These are phyloP conservation scores for Cordyceps farinosa DNA, from an alignment of 2,329 filamentous ascomycete genomes.

Conservation along the genomic window DNA sequence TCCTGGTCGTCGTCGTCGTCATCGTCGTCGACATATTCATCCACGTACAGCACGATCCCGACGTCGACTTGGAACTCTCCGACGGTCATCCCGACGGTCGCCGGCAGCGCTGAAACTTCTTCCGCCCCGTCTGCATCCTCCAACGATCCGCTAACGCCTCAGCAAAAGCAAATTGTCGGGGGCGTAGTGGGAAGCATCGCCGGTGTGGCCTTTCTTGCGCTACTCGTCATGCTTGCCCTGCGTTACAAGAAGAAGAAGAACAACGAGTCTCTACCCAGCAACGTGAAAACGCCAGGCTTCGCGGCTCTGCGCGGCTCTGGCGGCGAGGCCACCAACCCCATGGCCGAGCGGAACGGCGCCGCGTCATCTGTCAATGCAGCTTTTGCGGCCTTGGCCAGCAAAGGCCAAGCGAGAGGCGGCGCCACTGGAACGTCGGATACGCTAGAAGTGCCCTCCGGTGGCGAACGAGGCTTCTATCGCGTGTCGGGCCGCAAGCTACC, in stretches of 20 bases:
- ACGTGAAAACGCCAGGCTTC: conserved; percentile 26
- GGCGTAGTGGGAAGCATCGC: conserved; percentile 57
- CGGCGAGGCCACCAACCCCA: conserved; percentile 27
- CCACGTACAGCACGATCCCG: conserved; percentile 4
- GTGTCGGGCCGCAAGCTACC: conserved; percentile 63
- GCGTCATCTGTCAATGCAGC: conserved; percentile 44
- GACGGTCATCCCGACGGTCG: conserved; percentile 23
- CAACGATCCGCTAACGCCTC: conserved; percentile 27
- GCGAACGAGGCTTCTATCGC: conserved; percentile 60
- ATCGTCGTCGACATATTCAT: conserved; percentile 2
- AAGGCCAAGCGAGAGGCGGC: conserved; percentile 27
- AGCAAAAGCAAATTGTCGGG: conserved; percentile 46
- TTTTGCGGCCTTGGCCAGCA: conserved; percentile 44
- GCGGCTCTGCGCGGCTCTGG: conserved; percentile 23
- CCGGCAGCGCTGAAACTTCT: conserved; percentile 22
- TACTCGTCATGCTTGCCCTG: conserved; percentile 52
- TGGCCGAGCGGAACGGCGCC: conserved; percentile 43
- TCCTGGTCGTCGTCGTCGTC: background rate
- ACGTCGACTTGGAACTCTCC: conserved; percentile 18
- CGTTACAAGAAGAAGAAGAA: conserved; percentile 52
- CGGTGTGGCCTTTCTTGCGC: conserved; percentile 53
- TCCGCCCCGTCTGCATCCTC: conserved; percentile 18
- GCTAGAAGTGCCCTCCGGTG: conserved; percentile 33
- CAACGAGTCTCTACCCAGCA: conserved; percentile 21
- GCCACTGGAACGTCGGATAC: conserved; percentile 10